Evolutionary conservation across 179 eudicot genomes (phyloP), one percentile per base, ranked within the genome.

Genomic region (Silene coronaria): DNA sequence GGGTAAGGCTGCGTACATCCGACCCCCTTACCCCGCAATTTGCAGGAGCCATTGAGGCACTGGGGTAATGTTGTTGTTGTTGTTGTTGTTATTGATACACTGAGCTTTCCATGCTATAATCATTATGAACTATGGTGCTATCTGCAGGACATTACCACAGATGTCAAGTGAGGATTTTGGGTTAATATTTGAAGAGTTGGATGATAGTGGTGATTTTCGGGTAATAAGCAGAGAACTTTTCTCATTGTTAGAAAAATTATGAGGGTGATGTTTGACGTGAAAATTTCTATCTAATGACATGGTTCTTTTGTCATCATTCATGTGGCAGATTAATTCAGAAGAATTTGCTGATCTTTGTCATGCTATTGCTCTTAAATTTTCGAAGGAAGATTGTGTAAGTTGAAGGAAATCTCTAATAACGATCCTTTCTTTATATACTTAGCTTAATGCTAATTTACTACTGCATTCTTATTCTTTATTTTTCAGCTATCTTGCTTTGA

Each of bases 261-360:
- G 62, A 71, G 17, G 65, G 34, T 24, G 26, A 13, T 27, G 38
- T 21, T 63, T 30, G 30, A 34, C 38, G 46, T 26, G 48, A 12
- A 46, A 13, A 32, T 34, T 28, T 38, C 4, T 19, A 14, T 48
- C 5, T 23, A 12, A 42, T 22, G 24, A 21, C 45, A 53, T 24
- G 57, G 51, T 45, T 12, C 46, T 60, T 28, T 28, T 78, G 17
- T 13, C 36, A 64, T 38, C 59, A 38, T 53, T 78, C n/a, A 12
- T 72, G 19, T 82, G 69, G 76, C 84, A 94, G 99, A 95, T 95
- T 64, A 87, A 87, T 88, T 60, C 81, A 67, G 93, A 88, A 7
- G 99, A 96, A 85, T 96, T 96, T 84, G 84, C 80, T 74, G 99
- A 93, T 85, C 97, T 96, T 66, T 93, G 96, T 87, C 89, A 91